Percentiles rank a stretch among this genome's conserved stretches.
Conservation (phyloP, 345 rosid species). For the Acer negundo region DNA sequence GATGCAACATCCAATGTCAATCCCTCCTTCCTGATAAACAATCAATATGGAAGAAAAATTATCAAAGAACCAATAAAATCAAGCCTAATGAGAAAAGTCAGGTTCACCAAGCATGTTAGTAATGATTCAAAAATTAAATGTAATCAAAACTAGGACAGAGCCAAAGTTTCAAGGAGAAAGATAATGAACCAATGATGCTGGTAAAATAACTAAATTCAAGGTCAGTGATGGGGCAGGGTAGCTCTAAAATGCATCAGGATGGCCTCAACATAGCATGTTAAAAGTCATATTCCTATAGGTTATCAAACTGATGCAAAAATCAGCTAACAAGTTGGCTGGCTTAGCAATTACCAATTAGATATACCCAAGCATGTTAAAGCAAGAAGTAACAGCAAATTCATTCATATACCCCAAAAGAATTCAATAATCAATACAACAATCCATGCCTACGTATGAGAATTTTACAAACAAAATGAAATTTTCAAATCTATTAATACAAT, state of each 20-base stretch:
- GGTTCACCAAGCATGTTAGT: background rate
- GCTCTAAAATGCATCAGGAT: background rate
- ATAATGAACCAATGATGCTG: background rate
- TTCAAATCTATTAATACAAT: slow-evolving; percentile 29
- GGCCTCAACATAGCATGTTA: background rate
- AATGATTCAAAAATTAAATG: background rate
- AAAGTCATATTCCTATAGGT: background rate
- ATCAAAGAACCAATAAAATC: background rate
- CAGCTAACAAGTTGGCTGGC: slow-evolving; percentile 4
- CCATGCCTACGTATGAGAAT: slow-evolving; percentile 24
- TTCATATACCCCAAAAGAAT: slow-evolving; percentile 23
- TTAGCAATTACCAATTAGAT: background rate
- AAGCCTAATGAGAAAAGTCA: background rate
- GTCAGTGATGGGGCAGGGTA: background rate
- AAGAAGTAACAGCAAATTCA: slow-evolving; percentile 13
- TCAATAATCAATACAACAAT: slow-evolving; percentile 31
- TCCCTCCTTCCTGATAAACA: slow-evolving; percentile 3
- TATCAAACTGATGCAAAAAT: background rate
- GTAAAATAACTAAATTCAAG: background rate
- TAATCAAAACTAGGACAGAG: background rate
- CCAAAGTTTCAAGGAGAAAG: background rate
- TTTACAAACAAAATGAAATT: slow-evolving; percentile 34
- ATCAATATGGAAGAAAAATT: background rate
- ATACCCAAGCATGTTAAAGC: background rate
- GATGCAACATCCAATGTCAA: slow-evolving; percentile 6